Evolutionary conservation across 768 basidiomycete species (phyloP).

Genomic region (Leccinum obscurum): DNA sequence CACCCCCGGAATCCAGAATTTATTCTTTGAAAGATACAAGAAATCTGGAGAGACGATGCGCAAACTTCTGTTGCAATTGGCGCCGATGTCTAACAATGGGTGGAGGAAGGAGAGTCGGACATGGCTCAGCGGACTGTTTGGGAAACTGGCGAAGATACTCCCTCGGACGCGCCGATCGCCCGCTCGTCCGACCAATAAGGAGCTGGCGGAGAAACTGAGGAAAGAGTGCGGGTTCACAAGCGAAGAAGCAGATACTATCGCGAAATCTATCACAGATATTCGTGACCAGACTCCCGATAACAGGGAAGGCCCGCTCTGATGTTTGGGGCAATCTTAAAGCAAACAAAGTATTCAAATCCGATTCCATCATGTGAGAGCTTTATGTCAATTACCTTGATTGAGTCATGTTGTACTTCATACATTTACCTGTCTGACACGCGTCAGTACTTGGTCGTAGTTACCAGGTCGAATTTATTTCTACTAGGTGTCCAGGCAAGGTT

Average conservation of each 20-base stretch:
- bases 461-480: too few relatives aligned
- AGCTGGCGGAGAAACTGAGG: conserved; percentile 14
- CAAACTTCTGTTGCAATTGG: conserved; percentile 14
- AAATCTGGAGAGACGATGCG: conserved; percentile 31
- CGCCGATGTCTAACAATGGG: neutral
- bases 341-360: neutral
- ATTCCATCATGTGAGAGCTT: neutral
- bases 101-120: conserved; percentile 21
- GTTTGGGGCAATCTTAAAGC: neutral
- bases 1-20: conserved; percentile 23
- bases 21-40: conserved; percentile 29
- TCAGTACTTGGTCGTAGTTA: neutral
- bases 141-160: conserved; percentile 22
- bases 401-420: neutral
- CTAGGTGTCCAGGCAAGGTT: too few relatives aligned
- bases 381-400: neutral
- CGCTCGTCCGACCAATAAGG: conserved; percentile 4
- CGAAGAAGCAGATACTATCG: conserved; percentile 18
- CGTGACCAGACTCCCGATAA: neutral
- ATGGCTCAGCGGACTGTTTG: conserved; percentile 22
- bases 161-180: conserved; percentile 6
- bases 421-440: neutral
- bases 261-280: conserved; percentile 17
- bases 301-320: neutral
- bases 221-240: conserved; percentile 20